phyloP scores from a whole-genome alignment of 83 land plant genomes.

The Diphasiastrum complanatum region DNA sequence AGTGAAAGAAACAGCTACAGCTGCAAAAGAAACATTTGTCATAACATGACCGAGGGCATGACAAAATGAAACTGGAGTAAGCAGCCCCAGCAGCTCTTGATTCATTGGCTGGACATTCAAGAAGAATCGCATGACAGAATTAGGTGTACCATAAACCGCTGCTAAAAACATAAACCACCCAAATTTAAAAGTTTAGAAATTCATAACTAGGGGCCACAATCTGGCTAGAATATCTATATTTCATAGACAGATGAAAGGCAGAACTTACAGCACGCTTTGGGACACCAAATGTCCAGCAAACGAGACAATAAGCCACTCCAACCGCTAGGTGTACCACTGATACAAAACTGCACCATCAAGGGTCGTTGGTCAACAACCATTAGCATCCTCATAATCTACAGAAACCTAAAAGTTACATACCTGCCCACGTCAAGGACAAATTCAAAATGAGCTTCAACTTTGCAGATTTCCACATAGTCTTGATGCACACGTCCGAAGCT shows the following conservation, averaged over 20 bases:
- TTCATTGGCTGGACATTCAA: conserved; percentile 65
- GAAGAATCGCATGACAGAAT: not conserved
- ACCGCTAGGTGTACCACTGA: conserved; percentile 78
- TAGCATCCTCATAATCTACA: not conserved
- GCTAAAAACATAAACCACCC: not conserved
- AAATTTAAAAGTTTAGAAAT: not conserved
- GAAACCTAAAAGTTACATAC: not conserved
- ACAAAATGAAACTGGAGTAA: conserved; percentile 82
- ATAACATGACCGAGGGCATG: conserved; percentile 95
- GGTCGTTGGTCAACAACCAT: too few relatives aligned
- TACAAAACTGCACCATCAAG: conserved; percentile 88
- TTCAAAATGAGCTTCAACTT: too few relatives aligned
- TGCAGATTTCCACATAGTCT: too few relatives aligned
- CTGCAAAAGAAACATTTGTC: conserved; percentile 93
- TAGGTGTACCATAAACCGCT: not conserved
- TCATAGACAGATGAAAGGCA: too few relatives aligned
- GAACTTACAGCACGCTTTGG: conserved; percentile 93
- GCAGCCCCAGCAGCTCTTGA: conserved; percentile 52
- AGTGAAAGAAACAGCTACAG: conserved; percentile 97
- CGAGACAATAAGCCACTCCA: conserved; percentile 79
- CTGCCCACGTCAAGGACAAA: not conserved
- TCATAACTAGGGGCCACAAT: not conserved
- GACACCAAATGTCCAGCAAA: conserved; percentile 71
- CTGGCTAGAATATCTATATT: not conserved
- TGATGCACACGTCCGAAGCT: not conserved